Percentiles rank a stretch among this genome's conserved stretches.
Conservation (phyloP, 2,329 filamentous ascomycete species). For the Metarhizium guizhouense region DNA sequence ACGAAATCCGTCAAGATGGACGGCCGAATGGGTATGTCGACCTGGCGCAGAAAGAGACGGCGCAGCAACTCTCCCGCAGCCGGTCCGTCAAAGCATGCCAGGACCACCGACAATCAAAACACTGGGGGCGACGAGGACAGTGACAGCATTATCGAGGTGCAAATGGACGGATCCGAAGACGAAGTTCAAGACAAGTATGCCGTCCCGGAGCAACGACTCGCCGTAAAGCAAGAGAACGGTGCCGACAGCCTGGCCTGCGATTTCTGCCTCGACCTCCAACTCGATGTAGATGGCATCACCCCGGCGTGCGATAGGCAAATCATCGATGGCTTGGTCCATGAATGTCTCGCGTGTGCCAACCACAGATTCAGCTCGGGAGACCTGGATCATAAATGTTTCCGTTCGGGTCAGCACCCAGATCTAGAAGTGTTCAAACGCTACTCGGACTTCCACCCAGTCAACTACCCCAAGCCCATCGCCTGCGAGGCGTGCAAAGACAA, state of each 20-base stretch:
- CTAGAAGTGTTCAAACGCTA: slow-evolving; percentile 9
- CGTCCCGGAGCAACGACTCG: not conserved
- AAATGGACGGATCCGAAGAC: not conserved
- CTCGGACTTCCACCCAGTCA: slow-evolving; percentile 7
- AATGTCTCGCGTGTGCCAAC: slow-evolving; percentile 19
- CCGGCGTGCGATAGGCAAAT: not conserved
- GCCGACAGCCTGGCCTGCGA: slow-evolving; percentile 5
- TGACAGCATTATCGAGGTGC: no score
- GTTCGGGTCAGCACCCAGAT: not conserved
- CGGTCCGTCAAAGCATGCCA: not conserved
- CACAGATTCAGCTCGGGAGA: slow-evolving; percentile 7
- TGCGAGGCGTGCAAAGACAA: slow-evolving; percentile 10
- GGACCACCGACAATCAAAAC: not conserved
- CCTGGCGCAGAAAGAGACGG: not conserved
- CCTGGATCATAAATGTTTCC: slow-evolving; percentile 7
- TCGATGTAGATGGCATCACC: not conserved
- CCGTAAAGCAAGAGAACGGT: not conserved
- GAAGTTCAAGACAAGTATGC: not conserved
- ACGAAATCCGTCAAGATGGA: no score
- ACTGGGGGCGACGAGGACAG: slow-evolving; percentile 1
- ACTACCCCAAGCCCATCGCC: slow-evolving; percentile 4
- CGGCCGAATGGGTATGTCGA: not conserved
- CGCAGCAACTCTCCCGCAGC: not conserved
- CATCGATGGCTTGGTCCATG: slow-evolving; percentile 7
- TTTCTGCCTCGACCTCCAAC: slow-evolving; percentile 9